A percentile compares a stretch with the other conserved stretches of the same genome.
Evolutionary conservation across 352 stramenopile species (phyloP).

Genomic region (Pythium diclinum): DNA sequence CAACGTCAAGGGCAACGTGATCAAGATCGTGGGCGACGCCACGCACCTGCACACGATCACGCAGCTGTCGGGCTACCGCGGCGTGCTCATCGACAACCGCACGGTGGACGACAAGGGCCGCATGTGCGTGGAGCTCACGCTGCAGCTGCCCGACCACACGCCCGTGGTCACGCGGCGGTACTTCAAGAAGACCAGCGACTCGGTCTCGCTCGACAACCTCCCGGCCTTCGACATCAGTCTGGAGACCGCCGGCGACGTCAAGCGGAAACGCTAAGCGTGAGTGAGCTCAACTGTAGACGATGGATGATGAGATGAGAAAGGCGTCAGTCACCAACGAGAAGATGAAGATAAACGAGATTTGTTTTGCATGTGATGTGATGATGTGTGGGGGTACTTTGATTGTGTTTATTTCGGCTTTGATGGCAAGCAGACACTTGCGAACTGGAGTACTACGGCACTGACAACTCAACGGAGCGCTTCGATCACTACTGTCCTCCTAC

Average conservation of each 20-base stretch:
- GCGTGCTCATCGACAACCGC: slow-evolving; percentile 69
- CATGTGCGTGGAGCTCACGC: slow-evolving; percentile 81
- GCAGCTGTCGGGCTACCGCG: slow-evolving; percentile 77
- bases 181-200: slow-evolving; percentile 88
- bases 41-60: slow-evolving; percentile 74
- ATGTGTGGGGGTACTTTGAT: not conserved
- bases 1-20: slow-evolving; percentile 87
- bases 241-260: slow-evolving; percentile 77
- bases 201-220: slow-evolving; percentile 85
- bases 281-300: not conserved
- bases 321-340: not conserved
- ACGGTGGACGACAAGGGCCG: slow-evolving; percentile 70
- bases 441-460: not conserved
- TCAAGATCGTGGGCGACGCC: slow-evolving; percentile 77
- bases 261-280: slow-evolving; percentile 72
- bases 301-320: not conserved
- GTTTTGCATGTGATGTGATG: slow-evolving; percentile 3
- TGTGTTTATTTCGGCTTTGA: not conserved
- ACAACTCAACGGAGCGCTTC: not conserved
- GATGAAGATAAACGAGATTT: not conserved
- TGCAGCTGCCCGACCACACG: slow-evolving; percentile 71
- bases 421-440: not conserved
- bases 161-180: slow-evolving; percentile 77
- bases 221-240: slow-evolving; percentile 83
- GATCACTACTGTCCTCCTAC: not conserved